Evolutionary conservation across 495 filamentous ascomycete species (phyloP).

Genomic region (Penicillium daleae): DNA sequence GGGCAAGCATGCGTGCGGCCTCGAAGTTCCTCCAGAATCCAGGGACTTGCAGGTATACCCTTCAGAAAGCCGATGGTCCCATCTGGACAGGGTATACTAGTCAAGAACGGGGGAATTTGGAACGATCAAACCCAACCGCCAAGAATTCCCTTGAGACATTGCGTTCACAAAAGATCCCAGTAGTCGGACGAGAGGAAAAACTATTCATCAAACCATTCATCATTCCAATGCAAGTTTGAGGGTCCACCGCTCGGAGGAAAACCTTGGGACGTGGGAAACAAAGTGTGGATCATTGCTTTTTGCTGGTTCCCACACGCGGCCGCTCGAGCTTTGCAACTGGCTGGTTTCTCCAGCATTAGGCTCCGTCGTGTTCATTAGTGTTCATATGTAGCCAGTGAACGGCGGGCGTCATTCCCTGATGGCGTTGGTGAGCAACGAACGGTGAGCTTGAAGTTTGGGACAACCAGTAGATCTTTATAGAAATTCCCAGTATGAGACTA

Average conservation of each 20-base stretch:
- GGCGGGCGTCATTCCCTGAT: background rate
- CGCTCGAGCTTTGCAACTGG: background rate
- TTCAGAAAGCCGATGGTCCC: too few relatives aligned
- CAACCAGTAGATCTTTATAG: background rate
- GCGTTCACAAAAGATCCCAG: background rate
- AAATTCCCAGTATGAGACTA: too few relatives aligned
- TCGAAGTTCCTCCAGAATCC: background rate
- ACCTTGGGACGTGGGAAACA: conserved; percentile 1
- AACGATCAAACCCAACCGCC: too few relatives aligned
- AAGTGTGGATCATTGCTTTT: conserved; percentile 3
- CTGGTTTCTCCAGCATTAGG: background rate
- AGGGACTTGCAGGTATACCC: background rate
- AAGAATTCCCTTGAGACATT: background rate
- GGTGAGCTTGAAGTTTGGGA: background rate
- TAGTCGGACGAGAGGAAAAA: too few relatives aligned
- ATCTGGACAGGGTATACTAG: too few relatives aligned
- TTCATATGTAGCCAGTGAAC: background rate
- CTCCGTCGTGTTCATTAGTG: background rate
- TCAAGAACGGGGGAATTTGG: too few relatives aligned
- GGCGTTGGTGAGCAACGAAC: background rate
- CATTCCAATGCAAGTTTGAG: background rate
- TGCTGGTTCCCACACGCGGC: conserved; percentile 17
- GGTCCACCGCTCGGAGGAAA: conserved; percentile 2
- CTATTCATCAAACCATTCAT: too few relatives aligned
- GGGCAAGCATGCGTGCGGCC: conserved; percentile 14